phyloP scores from a whole-genome alignment of 2,329 filamentous ascomycete species.

The Ophiostoma sp. region DNA sequence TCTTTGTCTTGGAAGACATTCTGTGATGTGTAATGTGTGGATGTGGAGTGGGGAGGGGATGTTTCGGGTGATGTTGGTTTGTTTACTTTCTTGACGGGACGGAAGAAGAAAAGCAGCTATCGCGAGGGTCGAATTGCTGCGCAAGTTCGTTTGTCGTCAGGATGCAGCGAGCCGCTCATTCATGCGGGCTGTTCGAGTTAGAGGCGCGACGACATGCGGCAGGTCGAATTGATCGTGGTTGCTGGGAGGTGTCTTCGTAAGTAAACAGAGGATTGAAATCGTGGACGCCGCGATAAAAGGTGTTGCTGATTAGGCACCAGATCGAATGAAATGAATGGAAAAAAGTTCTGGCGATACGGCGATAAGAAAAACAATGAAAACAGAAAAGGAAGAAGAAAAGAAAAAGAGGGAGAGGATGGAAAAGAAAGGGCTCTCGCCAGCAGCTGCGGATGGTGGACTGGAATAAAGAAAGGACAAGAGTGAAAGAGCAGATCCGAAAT shows the following conservation, averaged over 20 bases:
- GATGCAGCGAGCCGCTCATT: conserved; percentile 11
- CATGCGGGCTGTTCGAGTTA: neutral
- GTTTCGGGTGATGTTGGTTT: neutral
- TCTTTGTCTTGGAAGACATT: conserved; percentile 57
- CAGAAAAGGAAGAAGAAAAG: neutral
- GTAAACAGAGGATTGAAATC: neutral
- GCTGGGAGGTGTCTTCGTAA: neutral
- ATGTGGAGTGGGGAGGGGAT: neutral
- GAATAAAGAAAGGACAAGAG: neutral
- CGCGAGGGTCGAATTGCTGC: neutral
- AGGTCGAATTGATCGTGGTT: conserved; percentile 4
- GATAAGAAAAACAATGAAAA: neutral
- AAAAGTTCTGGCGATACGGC: too few species aligned
- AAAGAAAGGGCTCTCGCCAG: neutral
- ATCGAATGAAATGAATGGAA: neutral
- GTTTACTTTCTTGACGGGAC: conserved; percentile 12
- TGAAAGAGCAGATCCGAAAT: neutral
- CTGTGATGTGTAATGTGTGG: neutral
- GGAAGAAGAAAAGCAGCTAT: neutral
- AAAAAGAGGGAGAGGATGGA: neutral
- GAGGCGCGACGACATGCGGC: neutral
- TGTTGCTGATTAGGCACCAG: neutral
- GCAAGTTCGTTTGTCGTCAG: conserved; percentile 1
- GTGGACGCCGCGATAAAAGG: neutral
- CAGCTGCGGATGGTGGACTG: neutral